Evolutionary conservation across 1,284 basidiomycete species (phyloP), one percentile per base, ranked within the genome.

Genomic region (Cerioporus squamosus): DNA sequence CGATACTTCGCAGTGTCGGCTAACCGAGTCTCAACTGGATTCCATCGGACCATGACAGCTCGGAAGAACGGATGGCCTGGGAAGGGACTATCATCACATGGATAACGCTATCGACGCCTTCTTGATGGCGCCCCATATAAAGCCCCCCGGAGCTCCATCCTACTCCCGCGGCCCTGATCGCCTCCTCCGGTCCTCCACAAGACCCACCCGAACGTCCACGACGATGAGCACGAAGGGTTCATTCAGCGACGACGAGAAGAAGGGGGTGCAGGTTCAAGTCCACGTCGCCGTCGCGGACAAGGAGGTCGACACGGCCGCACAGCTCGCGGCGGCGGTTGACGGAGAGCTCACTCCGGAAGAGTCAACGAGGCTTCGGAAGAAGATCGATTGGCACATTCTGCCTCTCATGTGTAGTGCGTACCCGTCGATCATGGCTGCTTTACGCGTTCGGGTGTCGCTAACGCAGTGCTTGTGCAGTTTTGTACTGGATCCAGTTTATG

Each of bases 401-500:
- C 87, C 87, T 31, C 73, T 90, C 65, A 90, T 90, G 88, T 88
- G 84, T 64, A 77, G 87, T 88, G 69, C 65, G 85, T 83, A 15
- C 20, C 7, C 18, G 17, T 10, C 40, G 40, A 47, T 44, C 29
- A 18, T 36, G 33, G 5, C 9, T 12, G 62, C 75, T 82, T 43
- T 43, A 22, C 38, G 8, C 17, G n/a, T 5, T 31, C 42, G 33
- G 26, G 6, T 22, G 17, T 51, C 23, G 42, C 22, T 43, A 14
- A 44, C 22, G 38, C 17, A n/a, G 12, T n/a, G 23, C 2, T 6
- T 10, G 20, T 26, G 4, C 22, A 87, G 85, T 75, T 23, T 78
- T 88, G 23, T 87, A 88, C 66, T 84, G 81, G 80, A 78, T 90
- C 33, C 86, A 90, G 67, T 89, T 83, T 60, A 88, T 88, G 85